Evolutionary conservation across 352 stramenopile genomes (phyloP).

Genomic region (Pythium aristosporum): DNA sequence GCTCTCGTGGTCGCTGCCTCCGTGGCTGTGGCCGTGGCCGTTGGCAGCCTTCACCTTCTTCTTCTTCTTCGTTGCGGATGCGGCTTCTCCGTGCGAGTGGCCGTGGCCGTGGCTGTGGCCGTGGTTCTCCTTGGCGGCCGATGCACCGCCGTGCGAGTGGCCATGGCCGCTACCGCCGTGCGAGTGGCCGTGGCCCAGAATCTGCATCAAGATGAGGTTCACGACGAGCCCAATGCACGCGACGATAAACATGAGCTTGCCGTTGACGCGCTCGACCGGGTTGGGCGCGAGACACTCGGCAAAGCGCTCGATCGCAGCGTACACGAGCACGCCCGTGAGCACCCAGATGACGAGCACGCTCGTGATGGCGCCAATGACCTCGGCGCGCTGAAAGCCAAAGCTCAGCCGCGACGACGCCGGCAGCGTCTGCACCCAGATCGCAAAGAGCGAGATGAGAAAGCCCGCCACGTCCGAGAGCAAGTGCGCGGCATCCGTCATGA

Average conservation of each 20-base stretch:
- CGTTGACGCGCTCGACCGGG: slow-evolving; percentile 89
- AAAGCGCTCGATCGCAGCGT: slow-evolving; percentile 91
- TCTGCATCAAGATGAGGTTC: slow-evolving; percentile 95
- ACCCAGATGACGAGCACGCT: slow-evolving; percentile 95
- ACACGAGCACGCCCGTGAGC: slow-evolving; percentile 92
- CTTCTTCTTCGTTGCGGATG: neutral
- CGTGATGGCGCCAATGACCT: slow-evolving; percentile 95
- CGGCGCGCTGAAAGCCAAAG: slow-evolving; percentile 95
- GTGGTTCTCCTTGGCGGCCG: slow-evolving; percentile 31
- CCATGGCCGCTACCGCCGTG: slow-evolving; percentile 31
- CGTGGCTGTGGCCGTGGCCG: slow-evolving; percentile 43
- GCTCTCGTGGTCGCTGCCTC: slow-evolving; percentile 28
- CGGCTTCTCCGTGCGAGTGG: slow-evolving; percentile 35
- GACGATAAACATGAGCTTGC: slow-evolving; percentile 96
- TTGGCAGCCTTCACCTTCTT: slow-evolving; percentile 23
- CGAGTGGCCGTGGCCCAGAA: slow-evolving; percentile 78
- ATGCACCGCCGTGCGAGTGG: slow-evolving; percentile 34
- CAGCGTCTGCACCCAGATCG: slow-evolving; percentile 66
- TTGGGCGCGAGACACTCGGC: slow-evolving; percentile 73
- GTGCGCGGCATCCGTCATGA: slow-evolving; percentile 91
- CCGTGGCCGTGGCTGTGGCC: slow-evolving; percentile 37
- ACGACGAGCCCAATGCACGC: slow-evolving; percentile 94
- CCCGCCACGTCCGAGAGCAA: slow-evolving; percentile 75
- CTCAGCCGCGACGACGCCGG: slow-evolving; percentile 70
- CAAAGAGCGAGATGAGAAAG: slow-evolving; percentile 85